These are phyloP conservation scores for Chimonanthus salicifolius DNA, from an alignment of 164 flowering plant species.

Conservation along the genomic window DNA sequence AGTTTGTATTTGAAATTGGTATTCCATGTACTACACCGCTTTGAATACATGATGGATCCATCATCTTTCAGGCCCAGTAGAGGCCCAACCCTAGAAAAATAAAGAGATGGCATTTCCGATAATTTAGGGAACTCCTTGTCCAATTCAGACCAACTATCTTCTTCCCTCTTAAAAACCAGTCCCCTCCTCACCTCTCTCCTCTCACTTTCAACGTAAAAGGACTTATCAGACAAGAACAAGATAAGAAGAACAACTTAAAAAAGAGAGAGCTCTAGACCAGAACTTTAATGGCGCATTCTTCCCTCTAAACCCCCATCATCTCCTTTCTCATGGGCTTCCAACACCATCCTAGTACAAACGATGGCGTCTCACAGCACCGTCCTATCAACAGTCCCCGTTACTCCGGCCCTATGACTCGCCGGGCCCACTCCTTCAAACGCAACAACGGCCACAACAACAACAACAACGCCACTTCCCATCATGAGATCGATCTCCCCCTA, in stretches of 20 bases:
- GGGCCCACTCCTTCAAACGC: conserved; percentile 80
- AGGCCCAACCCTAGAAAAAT: no score
- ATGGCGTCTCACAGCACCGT: conserved; percentile 35
- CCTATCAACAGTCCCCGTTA: conserved; percentile 83
- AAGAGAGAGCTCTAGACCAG: not conserved
- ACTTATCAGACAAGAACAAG: no score
- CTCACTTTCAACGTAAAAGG: not conserved
- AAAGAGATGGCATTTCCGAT: not conserved
- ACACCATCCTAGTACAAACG: conserved; percentile 8
- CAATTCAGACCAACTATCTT: not conserved
- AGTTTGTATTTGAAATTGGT: not conserved
- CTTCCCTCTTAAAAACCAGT: not conserved
- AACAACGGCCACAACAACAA: conserved; percentile 12
- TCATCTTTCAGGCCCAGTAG: no score
- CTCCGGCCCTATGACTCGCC: conserved; percentile 78
- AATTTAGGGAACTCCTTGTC: not conserved
- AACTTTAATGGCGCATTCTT: conserved; percentile 12
- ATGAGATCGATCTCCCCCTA: conserved; percentile 63
- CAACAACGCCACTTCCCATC: conserved; percentile 26
- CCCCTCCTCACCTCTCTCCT: not conserved
- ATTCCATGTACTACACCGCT: not conserved
- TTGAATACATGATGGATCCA: not conserved
- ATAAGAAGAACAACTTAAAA: no score
- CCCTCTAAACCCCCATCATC: not conserved
- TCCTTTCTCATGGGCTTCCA: conserved; percentile 25